Evolutionary conservation across 805 yeast genomes (phyloP), one percentile per base, ranked within the genome.

Genomic region (Candida namnaoensis): DNA sequence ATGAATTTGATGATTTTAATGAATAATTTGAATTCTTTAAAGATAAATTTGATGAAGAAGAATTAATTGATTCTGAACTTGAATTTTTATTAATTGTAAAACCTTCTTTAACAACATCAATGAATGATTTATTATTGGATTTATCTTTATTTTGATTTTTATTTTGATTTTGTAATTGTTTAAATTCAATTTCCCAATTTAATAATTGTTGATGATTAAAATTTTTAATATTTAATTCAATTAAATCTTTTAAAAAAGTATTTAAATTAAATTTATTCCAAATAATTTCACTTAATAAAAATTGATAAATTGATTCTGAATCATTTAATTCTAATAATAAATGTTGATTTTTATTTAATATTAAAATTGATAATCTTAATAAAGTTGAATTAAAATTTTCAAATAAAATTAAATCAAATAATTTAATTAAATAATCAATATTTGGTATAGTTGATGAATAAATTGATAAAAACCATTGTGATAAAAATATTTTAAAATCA

Each of bases 381-480:
- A 78, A 69, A 52, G 60, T 71, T 53, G 62, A 70, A 58, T 80
- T 74, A 56, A 58, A 71, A 26, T 65, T 85, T 74, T 68, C 82
- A 58, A 63, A 69, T 47, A 59, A 68, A 57, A 64, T 72, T 52
- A 62, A 62, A 61, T 66, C 83, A 69, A 68, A 78, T 58, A 57
- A 66, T 56, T 61, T 72, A 47, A 65, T 71, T 52, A 60, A 67
- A 65, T 61, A 76, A 49, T 43, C 66, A 57, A 61, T 68, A 30
- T 30, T 30, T 1, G 85, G 85, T n/a, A 79, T 67, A 35, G 80
- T 79, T 30, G 76, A 74, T 2, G 81, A 75, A 47, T 68, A 71
- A 45, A 78, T 71, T 1, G 82, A 73, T 38, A 79, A 55, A 68
- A 82, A 78, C 86, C 86, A 79, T 53, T 80, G 84, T 39, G 71